Evolutionary conservation across 2,329 filamentous ascomycete genomes (phyloP), one percentile per base, ranked within the genome.

Genomic region (Scedosporium boydii): DNA sequence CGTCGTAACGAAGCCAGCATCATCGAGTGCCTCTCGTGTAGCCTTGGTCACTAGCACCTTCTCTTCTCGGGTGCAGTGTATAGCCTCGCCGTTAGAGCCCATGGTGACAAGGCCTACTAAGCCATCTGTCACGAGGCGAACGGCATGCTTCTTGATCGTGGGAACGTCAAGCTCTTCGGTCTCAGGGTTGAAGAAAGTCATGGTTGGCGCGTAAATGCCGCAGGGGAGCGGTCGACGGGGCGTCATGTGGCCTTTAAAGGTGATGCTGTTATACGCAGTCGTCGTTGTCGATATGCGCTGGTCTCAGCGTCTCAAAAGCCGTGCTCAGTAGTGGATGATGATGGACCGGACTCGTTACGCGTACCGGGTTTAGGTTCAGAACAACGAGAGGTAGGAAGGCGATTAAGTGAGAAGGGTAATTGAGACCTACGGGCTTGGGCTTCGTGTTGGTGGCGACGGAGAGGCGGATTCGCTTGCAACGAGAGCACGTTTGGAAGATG

Each of bases 61-160:
- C 76, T 96, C 91, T 65, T 87, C 84, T 55, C 85, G 84, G 61
- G 88, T 90, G 69, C 93, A 87, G 78, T 96, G 91, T 62, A 91
- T 88, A 26, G 91, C 91, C 78, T 96, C 91, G 65, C 91, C 91
- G 75, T 96, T 96, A 68, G 91, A 96, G 65, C 92, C 91, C 88
- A 95, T 91, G 67, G 88, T 88, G 55, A 95, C 89, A 27, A 96
- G 82, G 42, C 91, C 91, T 58, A 87, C 89, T 10, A 96, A 84
- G 7, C 92, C 92, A 63, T 86, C 89, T 71, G 86, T 80, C 46
- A 87, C 88, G 58, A 96, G 85, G 58, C 90, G 87, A 67, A 90
- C 85, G 27, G 90, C 89, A 72, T 96, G 91, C 71, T 84, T 88
- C 76, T 90, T 89, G 77, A 95, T 90, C 64, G 84, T 83, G 42